phyloP scores from a whole-genome alignment of 495 filamentous ascomycete species.

The Jackrogersella multiformis region DNA sequence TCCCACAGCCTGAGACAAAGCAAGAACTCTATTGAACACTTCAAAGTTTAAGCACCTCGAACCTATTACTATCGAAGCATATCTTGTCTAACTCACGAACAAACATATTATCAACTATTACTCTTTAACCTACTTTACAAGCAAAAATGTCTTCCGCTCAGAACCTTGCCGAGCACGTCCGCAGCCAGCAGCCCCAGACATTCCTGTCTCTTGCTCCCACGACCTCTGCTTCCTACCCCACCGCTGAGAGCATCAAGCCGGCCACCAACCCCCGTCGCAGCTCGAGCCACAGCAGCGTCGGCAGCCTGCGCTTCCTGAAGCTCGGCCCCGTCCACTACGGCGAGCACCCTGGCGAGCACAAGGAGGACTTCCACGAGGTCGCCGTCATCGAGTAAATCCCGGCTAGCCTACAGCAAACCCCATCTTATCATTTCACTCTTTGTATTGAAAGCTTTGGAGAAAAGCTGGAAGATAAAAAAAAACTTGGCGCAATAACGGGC shows the following conservation, averaged over 20 bases:
- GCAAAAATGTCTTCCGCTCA: constrained; percentile 42
- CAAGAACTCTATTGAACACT: constrained; percentile 12
- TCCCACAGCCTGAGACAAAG: constrained; percentile 30
- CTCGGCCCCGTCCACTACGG: constrained; percentile 62
- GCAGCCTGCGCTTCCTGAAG: constrained; percentile 57
- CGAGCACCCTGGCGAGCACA: constrained; percentile 56
- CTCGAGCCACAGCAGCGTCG: constrained; percentile 43
- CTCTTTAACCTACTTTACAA: not conserved
- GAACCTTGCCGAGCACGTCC: constrained; percentile 29
- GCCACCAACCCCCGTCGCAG: constrained; percentile 37
- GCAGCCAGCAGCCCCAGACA: constrained; percentile 44
- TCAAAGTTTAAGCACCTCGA: constrained; percentile 12
- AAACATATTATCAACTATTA: constrained; percentile 11
- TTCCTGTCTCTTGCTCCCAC: constrained; percentile 58
- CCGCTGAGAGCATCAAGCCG: constrained; percentile 45
- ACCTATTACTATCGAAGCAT: constrained; percentile 13
- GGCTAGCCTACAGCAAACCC: not conserved
- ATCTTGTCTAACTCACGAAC: constrained; percentile 9
- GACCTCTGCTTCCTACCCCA: constrained; percentile 56
- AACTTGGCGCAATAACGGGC: constrained; percentile 10
- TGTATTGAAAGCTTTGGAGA: constrained; percentile 8
- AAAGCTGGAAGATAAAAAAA: constrained; percentile 24
- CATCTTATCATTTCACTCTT: constrained; percentile 1
- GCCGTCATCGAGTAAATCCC: constrained; percentile 50
- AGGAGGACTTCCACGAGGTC: constrained; percentile 57